phyloP scores from a whole-genome alignment of 2,329 filamentous ascomycete species.

The Xylaria sp. region DNA sequence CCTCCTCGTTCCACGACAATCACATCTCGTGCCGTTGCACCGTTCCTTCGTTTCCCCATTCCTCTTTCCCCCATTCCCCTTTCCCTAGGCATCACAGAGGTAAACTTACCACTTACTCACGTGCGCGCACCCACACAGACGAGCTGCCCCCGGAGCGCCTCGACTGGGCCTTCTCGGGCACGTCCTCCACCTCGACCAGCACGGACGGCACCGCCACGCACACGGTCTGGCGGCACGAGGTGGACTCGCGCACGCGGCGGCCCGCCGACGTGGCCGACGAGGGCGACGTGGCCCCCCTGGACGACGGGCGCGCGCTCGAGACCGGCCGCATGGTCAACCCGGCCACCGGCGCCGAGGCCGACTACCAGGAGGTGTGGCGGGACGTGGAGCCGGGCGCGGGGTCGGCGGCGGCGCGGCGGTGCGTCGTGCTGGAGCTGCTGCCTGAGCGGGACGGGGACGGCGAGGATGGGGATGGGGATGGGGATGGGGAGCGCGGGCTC shows the following conservation, averaged over 20 bases:
- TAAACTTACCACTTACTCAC: background rate
- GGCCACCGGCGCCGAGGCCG: conserved; percentile 49
- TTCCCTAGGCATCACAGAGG: too few species aligned
- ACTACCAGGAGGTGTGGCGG: conserved; percentile 71
- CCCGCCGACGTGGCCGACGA: conserved; percentile 50
- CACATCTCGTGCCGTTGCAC: too few species aligned
- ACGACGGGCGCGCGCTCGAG: conserved; percentile 50
- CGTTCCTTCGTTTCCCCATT: background rate
- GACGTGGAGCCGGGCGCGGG: conserved; percentile 46
- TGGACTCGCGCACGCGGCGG: conserved; percentile 54
- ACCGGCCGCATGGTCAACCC: conserved; percentile 64
- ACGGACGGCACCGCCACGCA: conserved; percentile 36
- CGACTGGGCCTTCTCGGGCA: conserved; percentile 69
- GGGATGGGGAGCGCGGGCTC: conserved; percentile 46
- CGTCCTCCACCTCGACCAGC: conserved; percentile 42
- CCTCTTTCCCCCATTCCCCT: background rate
- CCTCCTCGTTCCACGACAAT: background rate
- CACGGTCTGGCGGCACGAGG: conserved; percentile 60
- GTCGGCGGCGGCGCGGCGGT: too few species aligned
- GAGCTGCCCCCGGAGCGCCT: conserved; percentile 40
- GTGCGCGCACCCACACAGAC: background rate
- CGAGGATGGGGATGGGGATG: background rate
- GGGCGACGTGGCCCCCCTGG: conserved; percentile 55
- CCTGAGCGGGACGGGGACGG: conserved; percentile 25
- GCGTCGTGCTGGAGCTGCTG: conserved; percentile 47